A percentile compares a stretch with the other conserved stretches of the same genome.
Conservation (phyloP, 2,329 filamentous ascomycete genomes). For the Waltergamsia citrina region DNA sequence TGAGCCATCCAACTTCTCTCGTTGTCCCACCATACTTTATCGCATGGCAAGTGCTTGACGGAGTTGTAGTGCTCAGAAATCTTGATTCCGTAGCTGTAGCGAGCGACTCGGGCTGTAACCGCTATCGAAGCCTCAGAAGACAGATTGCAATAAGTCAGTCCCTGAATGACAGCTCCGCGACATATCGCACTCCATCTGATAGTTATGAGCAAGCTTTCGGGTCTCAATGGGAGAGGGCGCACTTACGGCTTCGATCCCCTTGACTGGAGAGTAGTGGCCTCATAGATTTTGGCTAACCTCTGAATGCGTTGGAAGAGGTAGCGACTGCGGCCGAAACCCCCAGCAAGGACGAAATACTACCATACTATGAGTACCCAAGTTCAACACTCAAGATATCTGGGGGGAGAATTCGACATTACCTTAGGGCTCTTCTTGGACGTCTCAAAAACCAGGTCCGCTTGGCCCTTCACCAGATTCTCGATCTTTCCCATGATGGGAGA, state of each 20-base stretch:
- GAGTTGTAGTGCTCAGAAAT: neutral
- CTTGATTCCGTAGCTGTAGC: neutral
- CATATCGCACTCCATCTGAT: slow-evolving; percentile 23
- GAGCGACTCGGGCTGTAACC: neutral
- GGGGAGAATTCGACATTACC: too few relatives aligned
- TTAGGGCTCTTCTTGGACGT: too few relatives aligned
- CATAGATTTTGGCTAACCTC: neutral
- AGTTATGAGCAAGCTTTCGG: neutral
- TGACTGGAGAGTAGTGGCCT: slow-evolving; percentile 16
- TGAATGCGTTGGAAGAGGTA: slow-evolving; percentile 16
- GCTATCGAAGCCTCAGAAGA: neutral
- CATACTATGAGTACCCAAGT: neutral
- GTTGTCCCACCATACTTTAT: neutral
- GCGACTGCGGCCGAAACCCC: slow-evolving; percentile 23
- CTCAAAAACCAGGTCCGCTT: too few relatives aligned
- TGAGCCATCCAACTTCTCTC: neutral
- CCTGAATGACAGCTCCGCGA: slow-evolving; percentile 18
- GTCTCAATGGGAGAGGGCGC: neutral
- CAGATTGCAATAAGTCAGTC: slow-evolving; percentile 5
- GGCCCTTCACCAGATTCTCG: too few relatives aligned
- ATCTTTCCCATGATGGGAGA: neutral
- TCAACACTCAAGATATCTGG: neutral
- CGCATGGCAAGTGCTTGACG: neutral
- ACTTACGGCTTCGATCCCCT: slow-evolving; percentile 21
- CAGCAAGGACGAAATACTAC: slow-evolving; percentile 26